Base-by-base conservation (phyloP, 768 basidiomycete species). In the Mycena alexandri region DNA sequence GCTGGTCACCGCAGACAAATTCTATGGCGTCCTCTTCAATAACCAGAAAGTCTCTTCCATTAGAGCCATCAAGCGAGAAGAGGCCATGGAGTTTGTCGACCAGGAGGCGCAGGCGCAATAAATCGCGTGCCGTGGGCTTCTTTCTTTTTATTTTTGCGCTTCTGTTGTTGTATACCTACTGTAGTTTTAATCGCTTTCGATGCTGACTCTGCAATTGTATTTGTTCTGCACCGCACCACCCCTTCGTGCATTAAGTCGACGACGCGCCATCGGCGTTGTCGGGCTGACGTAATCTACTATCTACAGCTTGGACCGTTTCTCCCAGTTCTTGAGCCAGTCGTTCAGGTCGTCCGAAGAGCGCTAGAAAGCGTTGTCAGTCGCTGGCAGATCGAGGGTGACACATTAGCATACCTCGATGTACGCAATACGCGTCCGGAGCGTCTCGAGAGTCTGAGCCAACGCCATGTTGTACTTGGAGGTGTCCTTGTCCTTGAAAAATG, bases 11-110 rank as follows among this genome's bases (percentile, higher is more conserved):
- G 95, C 96, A 0, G 96, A 98, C 78, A 95, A 97, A 75, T 98
- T 97, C 77, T 98, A 98, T 69, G 98, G 98, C 16, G 98, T 99
- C 12, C 80, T 97, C 65, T 98, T 98, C 82, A 95, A 97, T 79
- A 94, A 93, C 73, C 94, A 97, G 75, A 98, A 98, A 77, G 91
- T 99, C 65, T 95, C 93, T 61, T 93, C 93, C 0, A 96, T 98
- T 50, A 86, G 91, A 41, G 85, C 88, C 42, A 98, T 98, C 79
- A 92, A 89, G 71, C 86, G 91, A 48, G 95, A 96, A 71, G 93
- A 98, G 72, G 96, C 96, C 5, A 90, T 91, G 85, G 91, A 95
- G 74, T 98, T 99, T 78, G 93, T 99, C 29, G 97, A 99, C 75
- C 67, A 78, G 68, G 77, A 78, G 63, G 75, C 77, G 24, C 75